These are phyloP conservation scores for Salvia splendens DNA, from an alignment of 257 asterid species.

Conservation along the genomic window DNA sequence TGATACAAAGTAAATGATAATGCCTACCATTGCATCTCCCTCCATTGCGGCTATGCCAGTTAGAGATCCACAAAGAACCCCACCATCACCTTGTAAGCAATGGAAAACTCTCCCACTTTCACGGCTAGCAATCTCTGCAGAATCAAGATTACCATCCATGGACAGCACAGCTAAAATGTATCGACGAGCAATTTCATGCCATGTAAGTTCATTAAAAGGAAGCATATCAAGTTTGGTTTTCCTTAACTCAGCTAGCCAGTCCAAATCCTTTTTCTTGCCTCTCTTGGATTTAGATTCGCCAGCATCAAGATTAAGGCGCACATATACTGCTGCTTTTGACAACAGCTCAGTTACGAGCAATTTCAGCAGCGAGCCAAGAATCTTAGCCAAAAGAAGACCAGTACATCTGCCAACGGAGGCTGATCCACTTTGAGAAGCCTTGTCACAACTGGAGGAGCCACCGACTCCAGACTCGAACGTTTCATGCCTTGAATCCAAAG, in stretches of 20 bases:
- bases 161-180: constrained; percentile 71
- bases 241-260: constrained; percentile 61
- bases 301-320: constrained; percentile 68
- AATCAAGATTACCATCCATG: constrained; percentile 85
- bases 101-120: constrained; percentile 91
- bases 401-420: constrained; percentile 44
- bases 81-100: constrained; percentile 92
- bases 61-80: constrained; percentile 83
- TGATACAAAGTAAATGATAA: constrained; percentile 20
- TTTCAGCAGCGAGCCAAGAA: constrained; percentile 62
- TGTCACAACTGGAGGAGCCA: constrained; percentile 38
- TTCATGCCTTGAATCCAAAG: constrained; percentile 39
- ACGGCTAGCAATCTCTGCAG: constrained; percentile 73
- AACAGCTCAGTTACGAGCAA: constrained; percentile 74
- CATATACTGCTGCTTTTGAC: constrained; percentile 73
- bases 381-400: constrained; percentile 61
- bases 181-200: constrained; percentile 96
- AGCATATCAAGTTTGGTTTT: constrained; percentile 67
- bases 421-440: constrained; percentile 45
- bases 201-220: constrained; percentile 84
- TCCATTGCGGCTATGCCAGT: constrained; percentile 85
- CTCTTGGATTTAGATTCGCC: constrained; percentile 77
- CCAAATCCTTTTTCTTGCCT: constrained; percentile 83
- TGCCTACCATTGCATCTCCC: constrained; percentile 88
- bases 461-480: constrained; percentile 40